Conservation (phyloP, 257 asterid genomes). For the Leonotis leonurus region DNA sequence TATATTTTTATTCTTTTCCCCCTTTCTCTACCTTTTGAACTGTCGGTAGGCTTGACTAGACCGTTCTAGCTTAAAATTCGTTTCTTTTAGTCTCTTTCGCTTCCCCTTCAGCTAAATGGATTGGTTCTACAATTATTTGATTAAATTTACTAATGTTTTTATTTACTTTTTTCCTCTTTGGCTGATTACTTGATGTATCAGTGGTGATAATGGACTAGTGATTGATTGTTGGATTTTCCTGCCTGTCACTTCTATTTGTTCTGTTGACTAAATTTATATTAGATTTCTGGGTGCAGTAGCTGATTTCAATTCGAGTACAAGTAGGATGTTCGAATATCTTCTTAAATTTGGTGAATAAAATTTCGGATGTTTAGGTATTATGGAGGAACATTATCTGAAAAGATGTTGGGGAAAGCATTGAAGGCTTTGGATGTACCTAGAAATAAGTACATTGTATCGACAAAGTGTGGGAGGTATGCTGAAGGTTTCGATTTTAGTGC, state of each 20-base stretch:
- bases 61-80: background rate
- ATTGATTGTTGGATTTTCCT: background rate
- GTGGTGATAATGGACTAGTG: background rate
- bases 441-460: conserved; percentile 73
- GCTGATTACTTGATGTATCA: background rate
- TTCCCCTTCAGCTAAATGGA: background rate
- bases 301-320: background rate
- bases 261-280: background rate
- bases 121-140: background rate
- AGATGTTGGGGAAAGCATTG: conserved; percentile 69
- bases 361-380: conserved; percentile 48
- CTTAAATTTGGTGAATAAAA: background rate
- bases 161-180: background rate
- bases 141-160: background rate
- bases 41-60: background rate
- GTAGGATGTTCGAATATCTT: background rate
- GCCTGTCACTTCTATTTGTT: background rate
- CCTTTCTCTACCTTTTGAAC: background rate
- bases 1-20: background rate
- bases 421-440: conserved; percentile 87
- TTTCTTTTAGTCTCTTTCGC: background rate
- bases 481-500: conserved; percentile 98
- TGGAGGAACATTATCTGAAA: conserved; percentile 89
- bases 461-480: conserved; percentile 86
- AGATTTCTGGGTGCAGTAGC: background rate